These are phyloP conservation scores for Epichloe baconii DNA, from an alignment of 2,329 filamentous ascomycete genomes.

Conservation along the genomic window DNA sequence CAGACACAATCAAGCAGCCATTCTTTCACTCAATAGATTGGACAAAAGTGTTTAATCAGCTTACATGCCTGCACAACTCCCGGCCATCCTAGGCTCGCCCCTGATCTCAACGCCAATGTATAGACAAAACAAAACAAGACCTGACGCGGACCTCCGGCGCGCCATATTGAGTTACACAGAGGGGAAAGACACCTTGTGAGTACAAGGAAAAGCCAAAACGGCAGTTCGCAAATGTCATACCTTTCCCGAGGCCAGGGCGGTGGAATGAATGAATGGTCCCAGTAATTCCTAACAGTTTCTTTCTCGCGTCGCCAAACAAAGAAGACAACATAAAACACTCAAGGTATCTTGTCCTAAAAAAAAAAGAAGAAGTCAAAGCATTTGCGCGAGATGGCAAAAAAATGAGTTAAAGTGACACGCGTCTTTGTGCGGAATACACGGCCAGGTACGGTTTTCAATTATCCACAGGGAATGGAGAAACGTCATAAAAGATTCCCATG, in stretches of 20 bases:
- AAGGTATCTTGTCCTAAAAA: too few relatives aligned
- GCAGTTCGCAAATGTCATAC: background rate
- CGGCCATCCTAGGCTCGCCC: background rate
- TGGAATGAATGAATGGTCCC: background rate
- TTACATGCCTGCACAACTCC: background rate
- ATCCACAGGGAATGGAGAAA: too few relatives aligned
- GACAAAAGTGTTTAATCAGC: background rate
- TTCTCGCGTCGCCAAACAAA: background rate
- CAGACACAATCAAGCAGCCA: too few relatives aligned
- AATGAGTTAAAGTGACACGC: too few relatives aligned
- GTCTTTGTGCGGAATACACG: too few relatives aligned
- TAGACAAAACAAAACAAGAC: background rate
- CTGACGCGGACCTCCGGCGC: background rate
- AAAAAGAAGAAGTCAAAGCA: too few relatives aligned
- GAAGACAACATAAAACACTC: background rate
- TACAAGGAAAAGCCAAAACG: background rate
- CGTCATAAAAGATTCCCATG: too few relatives aligned
- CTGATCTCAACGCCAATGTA: slow-evolving; percentile 1
- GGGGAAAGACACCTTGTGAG: background rate
- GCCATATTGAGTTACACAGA: background rate
- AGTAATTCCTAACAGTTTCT: background rate
- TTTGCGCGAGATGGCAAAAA: too few relatives aligned
- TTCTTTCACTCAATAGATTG: background rate
- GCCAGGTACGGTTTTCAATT: too few relatives aligned
- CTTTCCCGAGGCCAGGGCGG: background rate